Base-by-base conservation (phyloP, 768 basidiomycete genomes). In the Galerina marginata region DNA sequence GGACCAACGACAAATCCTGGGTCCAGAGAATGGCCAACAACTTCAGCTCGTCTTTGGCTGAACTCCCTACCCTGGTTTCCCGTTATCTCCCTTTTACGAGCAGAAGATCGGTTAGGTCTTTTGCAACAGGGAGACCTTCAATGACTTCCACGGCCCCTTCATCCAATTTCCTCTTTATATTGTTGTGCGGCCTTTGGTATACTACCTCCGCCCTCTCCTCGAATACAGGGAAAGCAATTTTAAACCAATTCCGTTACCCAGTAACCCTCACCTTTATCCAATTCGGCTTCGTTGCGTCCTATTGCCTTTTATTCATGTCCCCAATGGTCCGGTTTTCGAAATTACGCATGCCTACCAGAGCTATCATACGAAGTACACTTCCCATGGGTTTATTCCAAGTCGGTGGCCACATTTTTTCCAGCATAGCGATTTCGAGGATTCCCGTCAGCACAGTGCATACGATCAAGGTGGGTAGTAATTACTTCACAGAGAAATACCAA, bases 341-440 rank as follows among this genome's bases (percentile, higher is more conserved):
- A 66, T 67, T 96, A 42, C 87, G 93, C 38, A 70, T 67, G 16
- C 96, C 96, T 3, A 92, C 88, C 7, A 79, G 72, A 65, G 81
- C 85, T 9, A 93, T 97, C 62, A 66, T 99, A 25, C 78, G 76
- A 59, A 91, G 82, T 59, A 97, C 96, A 2, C 71, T 97, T 26
- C 94, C 96, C 1, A 99, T 99, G 96, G 96, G 95, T 23, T 83
- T 92, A 61, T 99, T 99, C 73, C 97, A 99, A 76, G 96, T 99
- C 37, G 94, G 90, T 6, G 97, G 97, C 1, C 97, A 99, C 72
- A 94, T 99, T 69, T 98, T 97, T 73, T 95, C 95, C 15, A 96
- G 95, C 67, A 90, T 99, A 78, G 97, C 97, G 10, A 99, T 98
- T 54, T 94, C 95, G 50, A 83, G 95, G 52, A 96, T 98, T 61